A percentile compares a stretch with the other conserved stretches of the same genome.
These are phyloP conservation scores for Monsonia emarginata DNA, from an alignment of 441 rosid species.

Conservation along the genomic window DNA sequence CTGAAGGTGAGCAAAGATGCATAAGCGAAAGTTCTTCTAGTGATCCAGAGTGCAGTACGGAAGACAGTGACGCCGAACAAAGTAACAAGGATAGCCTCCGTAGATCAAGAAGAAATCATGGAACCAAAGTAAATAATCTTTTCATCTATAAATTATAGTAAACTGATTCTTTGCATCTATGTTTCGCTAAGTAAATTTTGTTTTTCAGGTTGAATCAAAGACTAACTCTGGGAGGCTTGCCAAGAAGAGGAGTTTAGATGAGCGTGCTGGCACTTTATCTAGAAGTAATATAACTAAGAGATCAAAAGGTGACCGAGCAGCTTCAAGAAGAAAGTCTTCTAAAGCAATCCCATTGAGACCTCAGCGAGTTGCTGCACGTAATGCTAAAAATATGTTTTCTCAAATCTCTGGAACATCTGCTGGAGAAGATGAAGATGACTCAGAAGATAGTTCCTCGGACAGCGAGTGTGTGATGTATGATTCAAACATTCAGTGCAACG, in stretches of 20 bases:
- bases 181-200: constrained; percentile 16
- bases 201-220: constrained; percentile 42
- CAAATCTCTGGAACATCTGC: constrained; percentile 57
- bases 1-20: constrained; percentile 51
- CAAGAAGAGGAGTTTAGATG: constrained; percentile 50
- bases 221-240: constrained; percentile 43
- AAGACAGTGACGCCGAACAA: constrained; percentile 42
- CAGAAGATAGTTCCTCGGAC: constrained; percentile 41
- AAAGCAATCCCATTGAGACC: constrained; percentile 49
- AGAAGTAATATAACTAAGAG: constrained; percentile 36
- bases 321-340: constrained; percentile 38
- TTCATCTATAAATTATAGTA: constrained; percentile 11
- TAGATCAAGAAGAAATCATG: constrained; percentile 41
- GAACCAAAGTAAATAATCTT: constrained; percentile 36
- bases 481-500: constrained; percentile 19
- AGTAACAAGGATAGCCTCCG: constrained; percentile 36
- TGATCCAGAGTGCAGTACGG: constrained; percentile 49
- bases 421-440: constrained; percentile 37
- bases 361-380: constrained; percentile 64
- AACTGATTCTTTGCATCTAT: constrained; percentile 17
- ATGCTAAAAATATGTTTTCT: constrained; percentile 59
- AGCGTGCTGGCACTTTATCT: constrained; percentile 33
- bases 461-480: constrained; percentile 28
- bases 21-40: constrained; percentile 39
- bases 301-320: constrained; percentile 32